phyloP scores from a whole-genome alignment of 140 eudicot species.

The Bidens hawaiensis region DNA sequence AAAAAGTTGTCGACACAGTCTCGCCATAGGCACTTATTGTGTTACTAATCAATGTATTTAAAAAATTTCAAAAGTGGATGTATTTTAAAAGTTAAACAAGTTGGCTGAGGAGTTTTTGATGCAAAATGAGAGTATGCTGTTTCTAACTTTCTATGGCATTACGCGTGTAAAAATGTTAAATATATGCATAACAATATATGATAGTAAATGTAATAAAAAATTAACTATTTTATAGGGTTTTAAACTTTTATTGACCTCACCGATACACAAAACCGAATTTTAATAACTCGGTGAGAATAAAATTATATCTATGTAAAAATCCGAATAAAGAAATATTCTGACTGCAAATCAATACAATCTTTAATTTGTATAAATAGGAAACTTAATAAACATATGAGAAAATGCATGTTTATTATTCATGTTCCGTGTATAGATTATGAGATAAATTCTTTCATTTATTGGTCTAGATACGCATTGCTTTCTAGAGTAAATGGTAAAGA shows the following conservation, averaged over 20 bases:
- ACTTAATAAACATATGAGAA: neutral
- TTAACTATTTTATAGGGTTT: neutral
- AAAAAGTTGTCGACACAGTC: neutral
- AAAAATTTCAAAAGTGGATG: neutral
- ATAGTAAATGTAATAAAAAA: neutral
- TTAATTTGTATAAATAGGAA: neutral
- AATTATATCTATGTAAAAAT: neutral
- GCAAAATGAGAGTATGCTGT: neutral
- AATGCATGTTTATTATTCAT: neutral
- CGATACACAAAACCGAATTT: neutral
- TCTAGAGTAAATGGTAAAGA: neutral
- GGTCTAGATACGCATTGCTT: neutral
- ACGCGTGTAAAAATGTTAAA: neutral
- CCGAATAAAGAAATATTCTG: neutral
- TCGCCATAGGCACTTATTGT: neutral
- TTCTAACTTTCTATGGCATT: neutral
- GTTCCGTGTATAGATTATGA: neutral
- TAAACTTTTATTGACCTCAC: neutral
- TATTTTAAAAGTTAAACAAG: no score
- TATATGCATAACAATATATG: neutral
- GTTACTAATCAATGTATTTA: neutral
- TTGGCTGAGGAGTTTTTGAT: neutral
- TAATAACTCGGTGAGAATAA: neutral
- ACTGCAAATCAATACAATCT: neutral
- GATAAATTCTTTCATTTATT: neutral